Conservation (phyloP, 495 filamentous ascomycete species). For the Podospora didyma region DNA sequence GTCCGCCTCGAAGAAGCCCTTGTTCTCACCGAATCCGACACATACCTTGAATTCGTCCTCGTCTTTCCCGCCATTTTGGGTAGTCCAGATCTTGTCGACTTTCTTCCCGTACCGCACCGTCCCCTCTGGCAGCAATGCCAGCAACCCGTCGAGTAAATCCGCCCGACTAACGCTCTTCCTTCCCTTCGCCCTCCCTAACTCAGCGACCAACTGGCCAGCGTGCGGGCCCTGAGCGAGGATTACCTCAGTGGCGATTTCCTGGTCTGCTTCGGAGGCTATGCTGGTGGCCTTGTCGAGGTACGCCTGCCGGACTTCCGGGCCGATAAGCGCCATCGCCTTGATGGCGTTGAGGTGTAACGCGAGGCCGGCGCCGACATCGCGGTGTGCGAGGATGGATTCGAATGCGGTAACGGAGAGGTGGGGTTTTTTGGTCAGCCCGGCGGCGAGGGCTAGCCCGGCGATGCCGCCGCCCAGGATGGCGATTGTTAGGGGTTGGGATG, state of each 20-base stretch:
- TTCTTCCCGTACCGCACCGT: slow-evolving; percentile 28
- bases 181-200: slow-evolving; percentile 36
- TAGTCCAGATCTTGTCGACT: slow-evolving; percentile 21
- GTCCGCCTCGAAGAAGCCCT: slow-evolving; percentile 24
- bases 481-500: no score
- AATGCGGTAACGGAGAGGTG: slow-evolving; percentile 32
- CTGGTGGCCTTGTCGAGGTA: slow-evolving; percentile 32
- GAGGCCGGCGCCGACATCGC: slow-evolving; percentile 36
- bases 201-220: slow-evolving; percentile 27
- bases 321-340: slow-evolving; percentile 30
- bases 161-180: slow-evolving; percentile 35
- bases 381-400: slow-evolving; percentile 25
- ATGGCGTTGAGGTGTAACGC: slow-evolving; percentile 37
- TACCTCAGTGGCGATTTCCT: slow-evolving; percentile 33
- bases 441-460: slow-evolving; percentile 32
- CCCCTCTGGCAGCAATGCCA: slow-evolving; percentile 22
- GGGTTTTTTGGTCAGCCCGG: slow-evolving; percentile 25
- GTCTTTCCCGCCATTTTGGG: slow-evolving; percentile 5
- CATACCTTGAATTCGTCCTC: slow-evolving; percentile 8
- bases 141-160: slow-evolving; percentile 30
- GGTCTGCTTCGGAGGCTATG: slow-evolving; percentile 27
- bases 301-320: slow-evolving; percentile 28
- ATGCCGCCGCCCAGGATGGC: slow-evolving; percentile 38
- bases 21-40: slow-evolving; percentile 35
- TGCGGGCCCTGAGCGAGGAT: slow-evolving; percentile 31